phyloP scores from a whole-genome alignment of 805 yeast genomes.

The Pichia eremophila region DNA sequence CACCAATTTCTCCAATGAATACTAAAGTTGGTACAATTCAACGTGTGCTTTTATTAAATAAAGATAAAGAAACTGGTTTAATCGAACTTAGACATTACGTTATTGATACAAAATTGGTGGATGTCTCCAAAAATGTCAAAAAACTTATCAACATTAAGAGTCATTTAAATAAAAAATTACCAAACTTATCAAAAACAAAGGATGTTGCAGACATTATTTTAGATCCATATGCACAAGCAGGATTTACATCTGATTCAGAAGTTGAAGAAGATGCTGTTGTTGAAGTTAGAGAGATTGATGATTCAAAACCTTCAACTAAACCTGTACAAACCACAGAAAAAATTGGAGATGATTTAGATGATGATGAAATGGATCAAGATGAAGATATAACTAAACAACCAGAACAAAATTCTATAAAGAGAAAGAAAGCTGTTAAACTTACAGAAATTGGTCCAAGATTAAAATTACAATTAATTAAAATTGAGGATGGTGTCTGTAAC shows the following conservation, averaged over 20 bases:
- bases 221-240: conserved; percentile 67
- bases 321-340: conserved; percentile 3
- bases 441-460: conserved; percentile 92
- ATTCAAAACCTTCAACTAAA: conserved; percentile 16
- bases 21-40: conserved; percentile 68
- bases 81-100: conserved; percentile 86
- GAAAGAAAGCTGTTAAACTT: conserved; percentile 80
- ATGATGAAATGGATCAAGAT: conserved; percentile 3
- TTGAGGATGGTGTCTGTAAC: conserved; percentile 84
- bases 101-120: conserved; percentile 78
- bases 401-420: conserved; percentile 16
- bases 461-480: conserved; percentile 64
- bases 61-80: conserved; percentile 56
- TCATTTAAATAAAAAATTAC: conserved; percentile 53
- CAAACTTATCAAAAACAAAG: conserved; percentile 53
- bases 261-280: conserved; percentile 85
- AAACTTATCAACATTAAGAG: conserved; percentile 56
- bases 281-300: conserved; percentile 35
- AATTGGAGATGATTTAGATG: background rate
- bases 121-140: conserved; percentile 63
- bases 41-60: conserved; percentile 77
- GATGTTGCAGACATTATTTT: conserved; percentile 80
- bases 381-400: conserved; percentile 10
- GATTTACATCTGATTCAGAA: conserved; percentile 82
- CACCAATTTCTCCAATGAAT: conserved; percentile 81